Base-by-base conservation (phyloP, 305 asterid species). In the Solanum hybrid region DNA sequence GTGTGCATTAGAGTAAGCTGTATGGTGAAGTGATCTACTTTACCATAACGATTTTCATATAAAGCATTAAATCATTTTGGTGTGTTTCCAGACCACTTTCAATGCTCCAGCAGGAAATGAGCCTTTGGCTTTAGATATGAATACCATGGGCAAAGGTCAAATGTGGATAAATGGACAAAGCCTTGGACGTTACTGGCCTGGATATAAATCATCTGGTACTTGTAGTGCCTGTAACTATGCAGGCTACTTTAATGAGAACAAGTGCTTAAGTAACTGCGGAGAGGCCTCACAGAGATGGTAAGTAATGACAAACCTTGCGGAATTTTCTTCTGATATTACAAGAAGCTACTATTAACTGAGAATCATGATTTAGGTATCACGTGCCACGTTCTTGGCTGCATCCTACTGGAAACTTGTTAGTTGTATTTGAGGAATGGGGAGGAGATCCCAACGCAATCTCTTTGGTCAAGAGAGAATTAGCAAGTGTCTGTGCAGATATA, bases 281-380 rank as follows among this genome's bases (percentile, higher is more conserved):
- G 97, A 96, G 93, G 97, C 99, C 91, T 94, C 99, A 78, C 99
- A 97, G 88, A 96, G 96, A 96, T 96, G 98, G 99, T 98, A 94
- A 89, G 76, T 12, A 61, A 86, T 33, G 33, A 61, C 32, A 61
- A 86, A 86, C 51, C 33, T 86, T 32, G 89, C 0, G 9, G 22
- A 34, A 61, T 13, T 61, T 86, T 61, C 89, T 0, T 33, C 78
- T 61, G 51, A 4, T 61, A 0, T 86, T 6, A 33, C 57, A 86
- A 86, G 89, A 86, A 61, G 15, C 79, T 61, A 20, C 32, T 7
- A 86, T 22, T 61, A 86, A 86, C 89, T 76, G 78, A 77, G n/a
- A 89, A 32, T 75, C 85, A 8, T 89, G 29, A 9, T 92, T 34
- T 92, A 97, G 99, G 98, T 97, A 96, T 89, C 99, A 97, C 27